phyloP scores from a whole-genome alignment of 2,329 filamentous ascomycete species.

The Conoideocrella luteorostrata region DNA sequence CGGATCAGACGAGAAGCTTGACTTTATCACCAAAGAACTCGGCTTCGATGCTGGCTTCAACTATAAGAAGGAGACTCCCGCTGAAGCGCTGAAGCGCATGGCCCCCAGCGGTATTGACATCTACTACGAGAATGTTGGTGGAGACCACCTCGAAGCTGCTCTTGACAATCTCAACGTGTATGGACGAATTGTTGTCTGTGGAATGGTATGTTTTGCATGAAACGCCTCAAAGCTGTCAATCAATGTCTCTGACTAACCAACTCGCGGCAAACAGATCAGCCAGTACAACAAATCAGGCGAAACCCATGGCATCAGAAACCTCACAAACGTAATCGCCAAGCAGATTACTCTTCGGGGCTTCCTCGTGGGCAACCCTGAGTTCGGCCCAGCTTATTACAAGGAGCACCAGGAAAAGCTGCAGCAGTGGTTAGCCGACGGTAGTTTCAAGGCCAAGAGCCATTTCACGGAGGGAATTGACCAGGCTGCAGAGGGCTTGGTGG shows the following conservation, averaged over 20 bases:
- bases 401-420: slow-evolving; percentile 72
- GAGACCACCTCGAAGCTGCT: slow-evolving; percentile 43
- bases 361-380: slow-evolving; percentile 59
- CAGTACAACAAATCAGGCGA: slow-evolving; percentile 59
- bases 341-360: slow-evolving; percentile 69
- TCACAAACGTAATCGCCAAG: slow-evolving; percentile 60
- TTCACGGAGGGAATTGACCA: slow-evolving; percentile 74
- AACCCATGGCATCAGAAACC: slow-evolving; percentile 58
- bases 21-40: slow-evolving; percentile 50
- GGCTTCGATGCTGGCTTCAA: slow-evolving; percentile 65
- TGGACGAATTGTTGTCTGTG: slow-evolving; percentile 60
- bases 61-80: slow-evolving; percentile 75
- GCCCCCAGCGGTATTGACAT: slow-evolving; percentile 73
- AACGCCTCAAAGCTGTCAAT: too few relatives aligned
- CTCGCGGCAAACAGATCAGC: slow-evolving; percentile 43
- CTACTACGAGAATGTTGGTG: slow-evolving; percentile 49
- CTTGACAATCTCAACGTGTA: slow-evolving; percentile 46
- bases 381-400: slow-evolving; percentile 58
- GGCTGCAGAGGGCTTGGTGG: slow-evolving; percentile 66
- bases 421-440: slow-evolving; percentile 70
- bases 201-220: slow-evolving; percentile 45
- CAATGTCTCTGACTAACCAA: not conserved
- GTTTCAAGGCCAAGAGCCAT: slow-evolving; percentile 62
- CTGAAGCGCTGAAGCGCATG: slow-evolving; percentile 61
- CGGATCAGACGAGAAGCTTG: slow-evolving; percentile 72